Conservation (phyloP, 805 yeast species). For the Pichia nakasei region DNA sequence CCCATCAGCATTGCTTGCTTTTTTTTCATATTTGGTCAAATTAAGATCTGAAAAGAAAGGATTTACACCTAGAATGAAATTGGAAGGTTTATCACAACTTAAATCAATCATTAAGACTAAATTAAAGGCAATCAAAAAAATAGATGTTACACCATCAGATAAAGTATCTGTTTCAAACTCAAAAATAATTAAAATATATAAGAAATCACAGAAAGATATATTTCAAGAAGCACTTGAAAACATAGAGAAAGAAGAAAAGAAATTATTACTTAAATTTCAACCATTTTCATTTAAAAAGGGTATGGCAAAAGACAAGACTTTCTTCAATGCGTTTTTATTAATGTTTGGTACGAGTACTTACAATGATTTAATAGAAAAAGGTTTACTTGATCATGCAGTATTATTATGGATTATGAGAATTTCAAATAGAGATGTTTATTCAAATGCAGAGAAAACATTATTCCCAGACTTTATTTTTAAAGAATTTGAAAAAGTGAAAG, state of each 20-base stretch:
- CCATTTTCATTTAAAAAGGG: slow-evolving; percentile 47
- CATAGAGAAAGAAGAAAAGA: slow-evolving; percentile 38
- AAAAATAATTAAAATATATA: slow-evolving; percentile 36
- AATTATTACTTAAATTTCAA: slow-evolving; percentile 35
- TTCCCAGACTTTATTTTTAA: slow-evolving; percentile 44
- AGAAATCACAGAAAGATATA: slow-evolving; percentile 39
- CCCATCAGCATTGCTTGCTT: slow-evolving; percentile 36
- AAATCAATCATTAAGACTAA: slow-evolving; percentile 45
- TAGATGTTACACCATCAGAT: slow-evolving; percentile 19
- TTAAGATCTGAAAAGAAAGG: slow-evolving; percentile 36
- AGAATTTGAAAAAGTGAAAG: slow-evolving; percentile 23
- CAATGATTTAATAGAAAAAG: slow-evolving; percentile 40
- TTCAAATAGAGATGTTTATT: slow-evolving; percentile 34
- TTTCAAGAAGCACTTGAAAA: slow-evolving; percentile 37
- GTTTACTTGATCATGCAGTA: slow-evolving; percentile 49
- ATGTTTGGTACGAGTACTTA: slow-evolving; percentile 49
- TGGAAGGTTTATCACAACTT: slow-evolving; percentile 54
- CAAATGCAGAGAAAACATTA: slow-evolving; percentile 23
- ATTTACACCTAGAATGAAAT: slow-evolving; percentile 42
- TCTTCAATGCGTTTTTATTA: slow-evolving; percentile 38
- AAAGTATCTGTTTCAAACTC: slow-evolving; percentile 18
- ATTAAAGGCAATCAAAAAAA: slow-evolving; percentile 29
- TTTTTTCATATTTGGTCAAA: slow-evolving; percentile 48
- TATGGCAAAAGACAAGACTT: slow-evolving; percentile 31
- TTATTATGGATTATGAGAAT: slow-evolving; percentile 57